Evolutionary conservation across 768 basidiomycete species (phyloP).

Genomic region (Suillus subalutaceus): DNA sequence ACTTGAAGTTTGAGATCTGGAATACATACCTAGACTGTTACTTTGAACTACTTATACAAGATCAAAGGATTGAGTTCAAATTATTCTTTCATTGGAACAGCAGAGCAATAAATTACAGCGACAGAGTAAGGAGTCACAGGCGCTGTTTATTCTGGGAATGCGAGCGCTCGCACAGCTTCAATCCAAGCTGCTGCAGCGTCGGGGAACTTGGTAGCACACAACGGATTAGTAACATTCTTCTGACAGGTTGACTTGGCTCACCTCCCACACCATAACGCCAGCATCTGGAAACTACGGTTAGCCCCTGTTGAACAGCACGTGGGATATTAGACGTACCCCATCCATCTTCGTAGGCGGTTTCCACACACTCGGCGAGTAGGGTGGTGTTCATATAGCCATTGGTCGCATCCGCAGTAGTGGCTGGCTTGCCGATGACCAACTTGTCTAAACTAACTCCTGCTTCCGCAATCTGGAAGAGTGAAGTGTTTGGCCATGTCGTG

Average conservation of each 20-base stretch:
- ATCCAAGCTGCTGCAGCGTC: conserved; percentile 46
- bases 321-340: conserved; percentile 56
- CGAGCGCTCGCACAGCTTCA: conserved; percentile 35
- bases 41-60: too few species aligned
- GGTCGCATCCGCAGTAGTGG: conserved; percentile 47
- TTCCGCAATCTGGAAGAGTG: conserved; percentile 51
- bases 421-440: conserved; percentile 79
- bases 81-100: neutral
- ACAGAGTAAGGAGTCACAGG: neutral
- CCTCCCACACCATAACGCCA: conserved; percentile 28
- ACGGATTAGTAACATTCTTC: conserved; percentile 1
- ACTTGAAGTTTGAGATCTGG: neutral
- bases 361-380: conserved; percentile 62
- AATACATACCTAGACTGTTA: neutral
- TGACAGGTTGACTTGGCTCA: conserved; percentile 13
- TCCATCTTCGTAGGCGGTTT: conserved; percentile 58
- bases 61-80: neutral
- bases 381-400: conserved; percentile 60
- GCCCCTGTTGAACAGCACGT: neutral
- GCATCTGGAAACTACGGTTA: conserved; percentile 10
- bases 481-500: conserved; percentile 42
- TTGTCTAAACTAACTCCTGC: conserved; percentile 62
- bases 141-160: conserved; percentile 36
- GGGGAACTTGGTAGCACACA: conserved; percentile 36
- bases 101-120: neutral